Evolutionary conservation across 140 eudicot genomes (phyloP).

Genomic region (Flaveria floridana): DNA sequence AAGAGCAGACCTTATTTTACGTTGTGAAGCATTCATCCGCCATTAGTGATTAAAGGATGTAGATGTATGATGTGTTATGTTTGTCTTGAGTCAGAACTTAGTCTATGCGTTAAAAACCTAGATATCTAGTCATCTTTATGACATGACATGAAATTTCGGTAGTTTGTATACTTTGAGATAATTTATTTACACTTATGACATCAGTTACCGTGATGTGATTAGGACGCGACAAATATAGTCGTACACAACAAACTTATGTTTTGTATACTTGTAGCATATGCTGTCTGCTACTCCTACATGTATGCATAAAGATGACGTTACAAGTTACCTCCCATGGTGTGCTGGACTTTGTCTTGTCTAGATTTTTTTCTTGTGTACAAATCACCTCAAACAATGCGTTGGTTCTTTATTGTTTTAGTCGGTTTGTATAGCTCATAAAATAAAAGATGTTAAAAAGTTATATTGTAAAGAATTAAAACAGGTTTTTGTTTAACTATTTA

Average conservation of each 20-base stretch:
- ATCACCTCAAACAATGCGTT: too few species aligned
- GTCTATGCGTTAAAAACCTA: neutral
- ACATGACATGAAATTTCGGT: neutral
- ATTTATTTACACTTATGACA: neutral
- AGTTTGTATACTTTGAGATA: neutral
- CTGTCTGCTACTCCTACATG: neutral
- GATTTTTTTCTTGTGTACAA: too few species aligned
- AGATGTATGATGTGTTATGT: conserved; percentile 26
- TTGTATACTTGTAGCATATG: neutral
- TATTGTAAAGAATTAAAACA: too few species aligned
- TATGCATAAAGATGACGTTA: too few species aligned
- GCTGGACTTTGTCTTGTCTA: too few species aligned
- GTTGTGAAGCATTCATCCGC: conserved; percentile 16
- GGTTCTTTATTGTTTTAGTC: too few species aligned
- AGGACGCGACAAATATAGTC: neutral
- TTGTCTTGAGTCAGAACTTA: conserved; percentile 16
- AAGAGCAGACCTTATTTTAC: conserved; percentile 5
- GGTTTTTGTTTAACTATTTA: too few species aligned
- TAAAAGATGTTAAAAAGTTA: too few species aligned
- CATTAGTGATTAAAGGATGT: conserved; percentile 27
- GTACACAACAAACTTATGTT: neutral
- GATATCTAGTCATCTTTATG: neutral
- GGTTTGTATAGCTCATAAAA: too few species aligned
- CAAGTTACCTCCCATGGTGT: too few species aligned
- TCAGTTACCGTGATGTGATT: neutral